A percentile compares a stretch with the other conserved stretches of the same genome.
Conservation (phyloP, 352 stramenopile species). For the Pythium phragmitis region DNA sequence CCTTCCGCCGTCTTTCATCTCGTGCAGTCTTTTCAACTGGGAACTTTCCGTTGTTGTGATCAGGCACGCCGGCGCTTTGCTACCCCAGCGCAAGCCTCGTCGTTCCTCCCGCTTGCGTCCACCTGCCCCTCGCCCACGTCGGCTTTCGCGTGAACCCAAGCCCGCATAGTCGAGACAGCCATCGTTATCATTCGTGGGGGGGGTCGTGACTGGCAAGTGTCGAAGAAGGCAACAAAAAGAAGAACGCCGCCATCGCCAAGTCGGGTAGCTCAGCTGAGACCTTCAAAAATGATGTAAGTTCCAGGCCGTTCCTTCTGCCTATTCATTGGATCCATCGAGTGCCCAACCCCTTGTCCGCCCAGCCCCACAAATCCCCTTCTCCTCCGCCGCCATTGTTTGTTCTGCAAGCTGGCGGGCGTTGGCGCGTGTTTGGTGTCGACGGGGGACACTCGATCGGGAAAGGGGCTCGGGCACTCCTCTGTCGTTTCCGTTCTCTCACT, state of each 20-base stretch:
- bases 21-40: neutral
- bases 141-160: neutral
- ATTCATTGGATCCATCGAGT: neutral
- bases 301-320: conserved; percentile 1
- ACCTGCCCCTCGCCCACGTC: neutral
- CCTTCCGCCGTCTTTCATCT: neutral
- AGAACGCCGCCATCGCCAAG: conserved; percentile 9
- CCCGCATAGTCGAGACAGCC: conserved; percentile 1
- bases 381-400: conserved; percentile 2
- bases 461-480: neutral
- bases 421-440: neutral
- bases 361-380: neutral
- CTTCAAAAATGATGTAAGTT: conserved; percentile 30
- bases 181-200: neutral
- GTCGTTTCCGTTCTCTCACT: neutral
- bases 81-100: conserved; percentile 7
- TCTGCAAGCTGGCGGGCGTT: neutral
- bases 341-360: neutral
- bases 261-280: conserved; percentile 8
- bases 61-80: neutral
- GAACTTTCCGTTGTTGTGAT: conserved; percentile 3
- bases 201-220: neutral
- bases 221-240: conserved; percentile 5
- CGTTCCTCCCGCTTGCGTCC: neutral
- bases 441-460: neutral